Evolutionary conservation across 2,329 filamentous ascomycete genomes (phyloP), one percentile per base, ranked within the genome.

Genomic region (Microdochium bolleyi): DNA sequence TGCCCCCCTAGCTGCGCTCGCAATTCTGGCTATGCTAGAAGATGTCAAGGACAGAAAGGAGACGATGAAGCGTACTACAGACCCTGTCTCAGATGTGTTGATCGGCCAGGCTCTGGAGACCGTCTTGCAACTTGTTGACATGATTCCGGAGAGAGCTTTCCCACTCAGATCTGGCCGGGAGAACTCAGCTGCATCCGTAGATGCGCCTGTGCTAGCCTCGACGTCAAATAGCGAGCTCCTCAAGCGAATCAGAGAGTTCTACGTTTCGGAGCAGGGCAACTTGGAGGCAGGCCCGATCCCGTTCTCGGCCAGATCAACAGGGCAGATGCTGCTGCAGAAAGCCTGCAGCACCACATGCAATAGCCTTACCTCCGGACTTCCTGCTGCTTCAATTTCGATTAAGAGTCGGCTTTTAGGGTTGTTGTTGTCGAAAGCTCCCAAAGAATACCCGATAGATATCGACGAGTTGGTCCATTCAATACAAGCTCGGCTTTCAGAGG

Each of bases 1-100:
- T 69, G 87, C 92, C 27, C 92, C 92, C 32, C 70, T 95, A 25
- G 79, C 87, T 51, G 78, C 84, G 2, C 69, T 95, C n/a, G 82
- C 84, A 3, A 73, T 87, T 24, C 70, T 78, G 30, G 73, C 72
- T 58, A 85, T 81, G 81, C 70, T 85, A 44, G 73, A 84, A 62
- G 74, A 86, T 53, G 68, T 72, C 2, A 74, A 70, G 54, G 70
- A 70, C 55, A 67, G 66, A 54, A 59, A 66, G 8, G 59, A 58
- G 25, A 51, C 52, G 49, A 27, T 46, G 21, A 54, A 54, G 38
- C 19, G n/a, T 16, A 19, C 51, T 19, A 21, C 51, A 27, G 49
- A 59, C 63, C 67, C 55, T 59, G 55, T 55, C 59, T 5, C 51
- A 54, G 38, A 53, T 53, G 11, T 37, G 66, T 22, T 57, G 56